Base-by-base conservation (phyloP, 225 moss, liverwort and hornwort genomes). In the Physcomitrium patens region DNA sequence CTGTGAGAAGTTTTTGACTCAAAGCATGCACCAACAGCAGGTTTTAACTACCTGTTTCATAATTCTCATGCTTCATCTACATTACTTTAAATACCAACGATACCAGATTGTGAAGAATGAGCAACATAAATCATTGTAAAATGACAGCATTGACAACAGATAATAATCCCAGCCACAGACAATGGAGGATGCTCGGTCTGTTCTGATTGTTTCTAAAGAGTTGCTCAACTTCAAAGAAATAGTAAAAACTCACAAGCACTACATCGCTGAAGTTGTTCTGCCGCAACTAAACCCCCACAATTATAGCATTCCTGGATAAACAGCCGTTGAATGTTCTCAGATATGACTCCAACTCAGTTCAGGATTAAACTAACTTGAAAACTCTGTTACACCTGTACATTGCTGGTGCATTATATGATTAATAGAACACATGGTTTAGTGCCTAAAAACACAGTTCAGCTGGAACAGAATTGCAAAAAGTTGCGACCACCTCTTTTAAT, bases 261-360 rank as follows among this genome's bases (percentile, higher is more conserved):
- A 80, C 88, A 88, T 74, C 83, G 85, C 78, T 80, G 82, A 72
- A 85, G 80, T 50, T 83, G 76, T 72, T 73, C 77, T 69, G 75
- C 76, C 72, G 76, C 68, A 67, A 85, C 66, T 76, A 78, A 58
- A 46, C 65, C 78, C 72, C 80, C 62, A 75, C 88, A 88, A 44
- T 65, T 76, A 60, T 70, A 72, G 80, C 82, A 88, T 72, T 80
- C 85, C 88, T 88, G 88, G 68, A 80, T 64, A 78, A 82, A 75
- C 76, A 80, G 77, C 72, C 79, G 70, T 80, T 67, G 70, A 69
- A 70, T 65, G 70, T 74, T 77, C 65, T 84, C 73, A 84, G 84
- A 80, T 80, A 80, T 49, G n/a, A 84, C 80, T 77, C 80, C 73
- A 74, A 73, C 61, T 67, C 55, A 77, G 61, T 65, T 60, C 77